Conservation (phyloP, 352 stramenopile genomes). For the Pythium monospermum region DNA sequence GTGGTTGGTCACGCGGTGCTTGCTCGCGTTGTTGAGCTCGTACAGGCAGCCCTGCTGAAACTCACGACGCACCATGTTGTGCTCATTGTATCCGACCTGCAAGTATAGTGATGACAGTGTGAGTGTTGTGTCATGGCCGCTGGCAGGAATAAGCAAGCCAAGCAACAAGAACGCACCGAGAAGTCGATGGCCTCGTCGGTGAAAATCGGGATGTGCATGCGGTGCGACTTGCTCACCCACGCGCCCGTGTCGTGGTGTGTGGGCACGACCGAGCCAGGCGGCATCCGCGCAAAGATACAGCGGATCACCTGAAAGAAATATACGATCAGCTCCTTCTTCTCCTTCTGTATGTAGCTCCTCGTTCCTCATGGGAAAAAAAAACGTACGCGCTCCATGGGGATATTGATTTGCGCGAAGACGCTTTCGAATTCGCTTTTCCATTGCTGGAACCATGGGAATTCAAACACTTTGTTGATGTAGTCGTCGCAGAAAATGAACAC, state of each 20-base stretch:
- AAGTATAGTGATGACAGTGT: neutral
- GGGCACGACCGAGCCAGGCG: conserved; percentile 93
- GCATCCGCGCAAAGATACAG: conserved; percentile 95
- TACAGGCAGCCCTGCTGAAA: conserved; percentile 94
- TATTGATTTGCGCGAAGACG: conserved; percentile 88
- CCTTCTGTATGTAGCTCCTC: neutral
- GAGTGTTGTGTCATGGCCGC: neutral
- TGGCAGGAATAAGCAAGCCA: neutral
- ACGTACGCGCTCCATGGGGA: conserved; percentile 56
- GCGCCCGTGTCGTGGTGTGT: conserved; percentile 97
- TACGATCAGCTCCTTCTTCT: too few species aligned
- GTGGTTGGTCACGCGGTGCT: conserved; percentile 94
- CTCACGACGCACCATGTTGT: conserved; percentile 86
- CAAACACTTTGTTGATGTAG: conserved; percentile 94
- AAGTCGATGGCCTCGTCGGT: conserved; percentile 81
- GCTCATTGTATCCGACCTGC: conserved; percentile 77
- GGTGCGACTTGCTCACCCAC: conserved; percentile 95
- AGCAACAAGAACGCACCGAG: conserved; percentile 20
- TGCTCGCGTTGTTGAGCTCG: conserved; percentile 99
- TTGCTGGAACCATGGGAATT: conserved; percentile 92
- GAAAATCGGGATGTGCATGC: conserved; percentile 96
- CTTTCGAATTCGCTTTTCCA: conserved; percentile 74
- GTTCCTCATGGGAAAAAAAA: too few species aligned
- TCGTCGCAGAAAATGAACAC: conserved; percentile 99
- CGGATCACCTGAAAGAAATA: conserved; percentile 77